Base-by-base conservation (phyloP, 371 early-diverging fungal species). In the Haplosporangium sp. region DNA sequence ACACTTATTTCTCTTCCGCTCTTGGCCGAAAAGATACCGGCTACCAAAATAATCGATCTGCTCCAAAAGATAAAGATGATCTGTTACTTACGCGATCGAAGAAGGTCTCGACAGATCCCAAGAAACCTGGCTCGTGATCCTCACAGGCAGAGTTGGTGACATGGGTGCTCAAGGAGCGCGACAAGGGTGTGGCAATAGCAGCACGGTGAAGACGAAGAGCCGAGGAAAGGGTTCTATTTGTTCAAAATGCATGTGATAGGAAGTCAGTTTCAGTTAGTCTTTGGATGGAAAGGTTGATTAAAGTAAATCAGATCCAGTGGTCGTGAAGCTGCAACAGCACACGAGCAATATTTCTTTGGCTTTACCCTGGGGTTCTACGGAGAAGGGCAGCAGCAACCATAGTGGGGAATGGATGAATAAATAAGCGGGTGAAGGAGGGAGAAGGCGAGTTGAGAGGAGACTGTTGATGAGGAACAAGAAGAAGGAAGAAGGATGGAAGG, bases 81-180 rank as follows among this genome's bases (percentile, higher is more conserved):
- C 29, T 29, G 29, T 4, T 29, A 63, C 63, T 57, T 64, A 70
- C 70, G 53, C 81, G 80, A 81, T 95, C 93, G 73, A 87, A 95
- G 70, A 87, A 94, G 59, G 87, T 86, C 76, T 92, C 93, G 50
- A 95, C 95, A 6, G 93, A 92, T 41, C 90, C 82, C 74, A 95
- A 83, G 82, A 95, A 95, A 66, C 82, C 74, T 45, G 94, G 94
- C 69, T 94, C 94, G 67, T 92, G 73, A 20, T 84, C 84, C 48
- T 89, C 86, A 67, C 90, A 91, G 59, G 93, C 93, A 51, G 72
- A 64, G 74, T 91, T 86, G 38, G 89, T 89, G 59, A 86, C 88
- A 65, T 67, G 74, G 55, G 74, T 73, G 50, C 70, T 50, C 50
- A 50, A n/a, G 9, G 20, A 16, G 14, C 50, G 50, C 16, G 50